A percentile compares a stretch with the other conserved stretches of the same genome.
These are phyloP conservation scores for Fusarium pseudonygamai DNA, from an alignment of 2,329 filamentous ascomycete species.

Conservation along the genomic window DNA sequence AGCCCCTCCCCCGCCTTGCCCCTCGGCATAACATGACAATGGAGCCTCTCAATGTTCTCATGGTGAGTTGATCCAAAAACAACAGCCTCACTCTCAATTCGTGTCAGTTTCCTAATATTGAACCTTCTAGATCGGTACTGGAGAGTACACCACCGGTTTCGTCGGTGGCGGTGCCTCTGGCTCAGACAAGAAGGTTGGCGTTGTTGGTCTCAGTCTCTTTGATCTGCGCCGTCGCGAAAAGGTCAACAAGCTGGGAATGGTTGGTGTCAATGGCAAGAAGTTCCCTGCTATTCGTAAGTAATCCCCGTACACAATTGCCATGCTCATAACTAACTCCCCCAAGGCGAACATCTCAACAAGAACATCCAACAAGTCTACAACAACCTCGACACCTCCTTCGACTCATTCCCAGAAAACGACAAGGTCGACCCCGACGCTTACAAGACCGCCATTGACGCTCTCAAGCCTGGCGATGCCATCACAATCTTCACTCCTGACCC, in stretches of 20 bases:
- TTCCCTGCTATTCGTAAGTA: slow-evolving; percentile 87
- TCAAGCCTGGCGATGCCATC: slow-evolving; percentile 85
- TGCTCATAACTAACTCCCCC: slow-evolving; percentile 10
- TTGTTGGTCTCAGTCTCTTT: slow-evolving; percentile 89
- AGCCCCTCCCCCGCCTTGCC: slow-evolving; percentile 32
- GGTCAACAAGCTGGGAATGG: slow-evolving; percentile 87
- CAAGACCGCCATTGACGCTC: slow-evolving; percentile 86
- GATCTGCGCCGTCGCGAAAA: slow-evolving; percentile 89
- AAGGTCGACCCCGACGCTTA: slow-evolving; percentile 81
- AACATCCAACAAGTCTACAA: slow-evolving; percentile 93
- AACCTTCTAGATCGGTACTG: slow-evolving; percentile 77
- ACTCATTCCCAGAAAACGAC: slow-evolving; percentile 82
- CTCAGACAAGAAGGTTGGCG: slow-evolving; percentile 96
- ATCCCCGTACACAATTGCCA: background rate
- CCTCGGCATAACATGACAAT: slow-evolving; percentile 48
- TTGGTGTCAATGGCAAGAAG: slow-evolving; percentile 86
- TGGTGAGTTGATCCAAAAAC: slow-evolving; percentile 57
- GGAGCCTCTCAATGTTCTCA: slow-evolving; percentile 73
- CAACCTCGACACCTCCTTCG: slow-evolving; percentile 84
- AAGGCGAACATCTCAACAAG: slow-evolving; percentile 83
- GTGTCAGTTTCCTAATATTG: background rate
- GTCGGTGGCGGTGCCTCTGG: slow-evolving; percentile 84
- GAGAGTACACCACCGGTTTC: slow-evolving; percentile 96
- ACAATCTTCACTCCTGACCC: slow-evolving; percentile 97
- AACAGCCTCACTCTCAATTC: background rate